phyloP scores from a whole-genome alignment of 257 asterid species.

The Thymus mandschuricus region DNA sequence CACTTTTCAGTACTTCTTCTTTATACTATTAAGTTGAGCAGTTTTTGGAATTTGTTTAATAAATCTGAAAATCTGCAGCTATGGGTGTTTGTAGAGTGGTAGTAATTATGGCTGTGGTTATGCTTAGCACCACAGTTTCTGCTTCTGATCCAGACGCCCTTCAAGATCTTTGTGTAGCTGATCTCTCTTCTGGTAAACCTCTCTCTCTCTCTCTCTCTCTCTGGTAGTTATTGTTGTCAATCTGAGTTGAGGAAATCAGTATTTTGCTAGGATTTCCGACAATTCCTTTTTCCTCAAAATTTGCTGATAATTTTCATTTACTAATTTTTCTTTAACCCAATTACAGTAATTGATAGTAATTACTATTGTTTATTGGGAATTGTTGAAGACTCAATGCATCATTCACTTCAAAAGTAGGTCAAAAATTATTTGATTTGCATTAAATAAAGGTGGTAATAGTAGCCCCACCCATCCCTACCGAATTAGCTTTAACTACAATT shows the following conservation, averaged over 20 bases:
- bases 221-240: neutral
- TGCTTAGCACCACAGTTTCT: conserved; percentile 29
- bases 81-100: conserved; percentile 25
- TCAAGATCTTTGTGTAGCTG: conserved; percentile 59
- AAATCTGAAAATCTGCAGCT: neutral
- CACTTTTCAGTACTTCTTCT: conserved; percentile 15
- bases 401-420: neutral
- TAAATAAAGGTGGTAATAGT: neutral
- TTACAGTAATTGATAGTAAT: neutral
- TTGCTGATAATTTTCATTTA: neutral
- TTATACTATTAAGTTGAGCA: no score
- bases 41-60: neutral
- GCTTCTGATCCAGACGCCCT: conserved; percentile 55
- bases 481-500: neutral
- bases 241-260: neutral
- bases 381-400: neutral
- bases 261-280: neutral
- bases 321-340: neutral
- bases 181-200: conserved; percentile 47
- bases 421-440: conserved; percentile 9
- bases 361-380: neutral
- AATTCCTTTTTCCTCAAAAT: neutral
- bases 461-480: conserved; percentile 1
- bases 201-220: neutral
- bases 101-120: conserved; percentile 19